phyloP scores from a whole-genome alignment of 768 basidiomycete species.

The Lentinula boryana region DNA sequence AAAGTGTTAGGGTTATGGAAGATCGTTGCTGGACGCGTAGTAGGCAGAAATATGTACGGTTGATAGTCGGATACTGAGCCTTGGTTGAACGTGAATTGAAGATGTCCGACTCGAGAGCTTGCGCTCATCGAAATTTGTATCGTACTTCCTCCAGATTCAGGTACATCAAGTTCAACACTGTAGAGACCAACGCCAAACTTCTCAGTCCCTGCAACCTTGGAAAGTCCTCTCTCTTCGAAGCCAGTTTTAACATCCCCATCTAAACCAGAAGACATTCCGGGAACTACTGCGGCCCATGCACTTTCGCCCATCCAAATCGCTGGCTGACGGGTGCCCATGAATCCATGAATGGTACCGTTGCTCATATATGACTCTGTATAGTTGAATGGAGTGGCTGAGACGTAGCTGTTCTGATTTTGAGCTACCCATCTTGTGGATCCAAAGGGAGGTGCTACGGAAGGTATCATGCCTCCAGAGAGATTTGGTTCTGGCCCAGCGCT shows the following conservation, averaged over 20 bases:
- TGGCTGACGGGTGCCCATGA: conserved; percentile 76
- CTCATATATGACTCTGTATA: conserved; percentile 32
- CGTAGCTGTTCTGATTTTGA: conserved; percentile 71
- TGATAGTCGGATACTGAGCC: conserved; percentile 15
- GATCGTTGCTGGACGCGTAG: conserved; percentile 57
- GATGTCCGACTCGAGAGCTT: conserved; percentile 69
- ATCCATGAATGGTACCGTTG: conserved; percentile 52
- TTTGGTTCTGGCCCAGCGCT: conserved; percentile 4
- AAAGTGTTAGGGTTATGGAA: conserved; percentile 7
- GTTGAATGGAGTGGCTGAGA: conserved; percentile 69
- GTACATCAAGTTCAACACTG: conserved; percentile 40
- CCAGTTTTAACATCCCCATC: conserved; percentile 36
- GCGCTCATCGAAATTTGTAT: conserved; percentile 57
- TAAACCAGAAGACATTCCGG: conserved; percentile 36
- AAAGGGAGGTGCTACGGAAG: conserved; percentile 66
- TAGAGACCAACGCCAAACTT: conserved; percentile 51
- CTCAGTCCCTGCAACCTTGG: conserved; percentile 47
- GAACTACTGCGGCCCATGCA: conserved; percentile 54
- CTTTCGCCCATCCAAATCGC: conserved; percentile 90
- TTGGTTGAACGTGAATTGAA: conserved; percentile 57
- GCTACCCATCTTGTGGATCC: conserved; percentile 86
- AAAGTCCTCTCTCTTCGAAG: conserved; percentile 57
- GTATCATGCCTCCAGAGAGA: conserved; percentile 63
- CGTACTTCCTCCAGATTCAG: conserved; percentile 40
- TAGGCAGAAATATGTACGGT: conserved; percentile 65